Percentiles rank a stretch among this genome's conserved stretches.
These are phyloP conservation scores for Dichotomocladium elegans DNA, from an alignment of 371 early-diverging fungal genomes.

Conservation along the genomic window DNA sequence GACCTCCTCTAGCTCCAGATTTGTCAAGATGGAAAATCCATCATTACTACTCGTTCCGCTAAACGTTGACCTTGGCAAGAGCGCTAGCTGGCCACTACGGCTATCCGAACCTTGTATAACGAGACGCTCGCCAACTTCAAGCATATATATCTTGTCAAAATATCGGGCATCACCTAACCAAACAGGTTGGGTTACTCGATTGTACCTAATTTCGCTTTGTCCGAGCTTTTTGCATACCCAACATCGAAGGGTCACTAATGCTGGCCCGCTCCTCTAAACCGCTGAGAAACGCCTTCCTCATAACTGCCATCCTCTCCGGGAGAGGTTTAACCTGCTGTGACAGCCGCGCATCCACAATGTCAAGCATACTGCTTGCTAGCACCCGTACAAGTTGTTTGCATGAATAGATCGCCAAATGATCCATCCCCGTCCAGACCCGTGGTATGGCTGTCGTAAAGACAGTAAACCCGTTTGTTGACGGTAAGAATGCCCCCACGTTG, in stretches of 20 bases:
- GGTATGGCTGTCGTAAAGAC: conserved; percentile 78
- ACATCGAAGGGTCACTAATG: no score
- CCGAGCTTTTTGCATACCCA: no score
- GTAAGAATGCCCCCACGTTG: conserved; percentile 70
- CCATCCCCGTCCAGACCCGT: conserved; percentile 85
- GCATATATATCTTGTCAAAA: not conserved
- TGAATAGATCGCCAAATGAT: conserved; percentile 89
- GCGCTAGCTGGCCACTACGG: no score
- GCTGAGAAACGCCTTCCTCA: conserved; percentile 58
- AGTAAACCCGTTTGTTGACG: conserved; percentile 69
- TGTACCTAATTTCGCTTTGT: no score
- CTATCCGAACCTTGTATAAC: conserved; percentile 6
- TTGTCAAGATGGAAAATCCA: conserved; percentile 47
- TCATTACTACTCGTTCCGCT: conserved; percentile 35
- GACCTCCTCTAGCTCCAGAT: conserved; percentile 23
- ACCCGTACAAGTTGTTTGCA: conserved; percentile 84
- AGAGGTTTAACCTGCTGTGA: conserved; percentile 65
- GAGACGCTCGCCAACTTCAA: conserved; percentile 21
- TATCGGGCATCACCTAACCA: conserved; percentile 3
- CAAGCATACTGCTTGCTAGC: conserved; percentile 54
- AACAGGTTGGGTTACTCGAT: not conserved
- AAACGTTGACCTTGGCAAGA: conserved; percentile 5
- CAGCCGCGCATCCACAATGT: conserved; percentile 65
- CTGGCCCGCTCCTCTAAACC: conserved; percentile 54
- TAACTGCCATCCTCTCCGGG: conserved; percentile 58